Conservation (phyloP, 805 yeast species). For the Yarrowia yakushimensis region DNA sequence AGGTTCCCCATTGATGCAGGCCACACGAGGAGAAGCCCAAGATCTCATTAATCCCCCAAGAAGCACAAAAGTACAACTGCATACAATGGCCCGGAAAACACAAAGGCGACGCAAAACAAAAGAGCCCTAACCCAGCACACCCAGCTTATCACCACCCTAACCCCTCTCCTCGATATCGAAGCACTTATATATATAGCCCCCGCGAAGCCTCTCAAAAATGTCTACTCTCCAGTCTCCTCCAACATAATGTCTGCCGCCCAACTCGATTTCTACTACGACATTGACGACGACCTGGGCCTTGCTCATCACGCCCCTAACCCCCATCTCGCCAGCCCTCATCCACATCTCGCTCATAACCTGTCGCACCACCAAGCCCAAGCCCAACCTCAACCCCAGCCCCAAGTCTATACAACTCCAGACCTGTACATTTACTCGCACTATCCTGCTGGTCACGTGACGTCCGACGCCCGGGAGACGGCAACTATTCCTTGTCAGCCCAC, state of each 20-base stretch:
- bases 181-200: not conserved
- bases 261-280: slow-evolving; percentile 13
- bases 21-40: not conserved
- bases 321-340: not conserved
- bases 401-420: not conserved
- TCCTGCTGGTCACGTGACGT: not conserved
- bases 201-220: not conserved
- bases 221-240: not conserved
- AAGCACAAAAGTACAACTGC: not conserved
- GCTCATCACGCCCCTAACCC: not conserved
- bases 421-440: slow-evolving; percentile 4
- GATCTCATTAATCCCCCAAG: not conserved
- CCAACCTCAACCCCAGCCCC: not conserved
- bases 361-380: no score
- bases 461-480: not conserved
- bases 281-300: slow-evolving; percentile 6
- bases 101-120: not conserved
- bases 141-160: slow-evolving; percentile 8
- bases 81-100: no score
- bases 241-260: not conserved
- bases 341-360: not conserved
- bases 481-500: no score
- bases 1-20: slow-evolving; percentile 13
- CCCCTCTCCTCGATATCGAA: slow-evolving; percentile 5
- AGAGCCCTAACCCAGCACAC: not conserved